Base-by-base conservation (phyloP, 78 protist genomes). In the Guillardia theta region DNA sequence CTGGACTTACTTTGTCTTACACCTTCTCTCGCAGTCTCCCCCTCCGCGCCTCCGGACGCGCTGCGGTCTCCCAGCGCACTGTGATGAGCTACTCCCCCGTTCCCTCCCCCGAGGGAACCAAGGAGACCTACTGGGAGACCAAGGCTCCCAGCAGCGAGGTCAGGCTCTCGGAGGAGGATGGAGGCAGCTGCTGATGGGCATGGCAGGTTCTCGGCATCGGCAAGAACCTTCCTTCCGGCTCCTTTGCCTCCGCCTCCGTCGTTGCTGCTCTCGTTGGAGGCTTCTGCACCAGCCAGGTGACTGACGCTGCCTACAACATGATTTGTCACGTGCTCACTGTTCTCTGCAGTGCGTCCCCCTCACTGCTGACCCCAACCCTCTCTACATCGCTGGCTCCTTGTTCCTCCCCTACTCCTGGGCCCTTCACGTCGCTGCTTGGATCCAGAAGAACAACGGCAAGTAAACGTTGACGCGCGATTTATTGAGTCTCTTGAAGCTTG, bases 371-470 rank as follows among this genome's bases (percentile, higher is more conserved):
- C 33, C 83, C 36, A 70, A 70, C 83, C 33, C 41, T 43, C 83
- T 70, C 22, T 70, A 36, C 45, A 22, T 24, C 22, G 83, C 83
- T 18, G 83, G 83, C 83, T 33, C 83, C 83, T 70, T 70, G 46
- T 43, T 70, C 6, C 83, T 70, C 83, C 83, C 83, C 83, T 70
- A 70, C 83, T 70, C 83, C 10, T 70, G 83, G 83, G 83, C 83
- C 21, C 83, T 70, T 24, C 83, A 70, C 83, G 83, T 70, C 6
- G 83, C 83, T 22, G 33, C 45, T 43, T 70, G 83, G 83, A 70
- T 70, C 83, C 83, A 70, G 83, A 70, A 33, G 83, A 70, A 70
- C 83, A 70, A 70, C 83, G 83, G 83, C 83, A 70, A 70, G 83
- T 70, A 70, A 70, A 24, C 70, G n/a, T n/a, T n/a, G n/a, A n/a